These are phyloP conservation scores for Lentinus brumalis DNA, from an alignment of 768 basidiomycete species.

Conservation along the genomic window DNA sequence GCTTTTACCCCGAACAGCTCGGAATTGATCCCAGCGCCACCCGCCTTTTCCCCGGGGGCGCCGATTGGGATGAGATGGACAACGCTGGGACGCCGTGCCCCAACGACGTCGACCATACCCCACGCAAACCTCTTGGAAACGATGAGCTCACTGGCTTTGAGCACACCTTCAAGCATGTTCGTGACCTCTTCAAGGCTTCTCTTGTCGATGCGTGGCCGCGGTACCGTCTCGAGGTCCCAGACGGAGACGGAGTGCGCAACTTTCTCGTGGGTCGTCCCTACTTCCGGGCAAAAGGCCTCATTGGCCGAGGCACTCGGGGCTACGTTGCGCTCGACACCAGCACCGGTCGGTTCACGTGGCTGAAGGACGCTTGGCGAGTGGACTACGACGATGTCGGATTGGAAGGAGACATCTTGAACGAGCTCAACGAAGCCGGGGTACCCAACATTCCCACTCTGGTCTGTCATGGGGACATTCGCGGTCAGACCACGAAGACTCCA, in stretches of 20 bases:
- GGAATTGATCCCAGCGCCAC: constrained; percentile 1
- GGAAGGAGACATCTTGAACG: background rate
- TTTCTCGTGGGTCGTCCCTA: constrained; percentile 11
- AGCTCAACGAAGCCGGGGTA: background rate
- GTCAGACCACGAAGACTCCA: background rate
- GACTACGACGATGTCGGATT: background rate
- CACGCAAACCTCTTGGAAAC: background rate
- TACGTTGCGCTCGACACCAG: constrained; percentile 15
- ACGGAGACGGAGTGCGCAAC: background rate
- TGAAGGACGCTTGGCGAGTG: constrained; percentile 20
- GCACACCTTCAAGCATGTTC: constrained; percentile 4
- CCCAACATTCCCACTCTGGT: background rate
- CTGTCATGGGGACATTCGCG: background rate
- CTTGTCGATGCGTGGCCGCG: constrained; percentile 2
- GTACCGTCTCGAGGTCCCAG: background rate
- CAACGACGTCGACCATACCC: background rate
- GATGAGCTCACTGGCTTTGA: background rate
- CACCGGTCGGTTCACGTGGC: constrained; percentile 3
- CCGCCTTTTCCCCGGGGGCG: background rate
- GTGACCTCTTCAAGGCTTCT: background rate
- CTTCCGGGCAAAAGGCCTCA: constrained; percentile 1
- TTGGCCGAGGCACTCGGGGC: constrained; percentile 10
- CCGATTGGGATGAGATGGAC: background rate
- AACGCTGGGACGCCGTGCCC: background rate
- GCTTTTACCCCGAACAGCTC: background rate